Evolutionary conservation across 345 rosid genomes (phyloP).

Genomic region (Eucalyptus polybractea): DNA sequence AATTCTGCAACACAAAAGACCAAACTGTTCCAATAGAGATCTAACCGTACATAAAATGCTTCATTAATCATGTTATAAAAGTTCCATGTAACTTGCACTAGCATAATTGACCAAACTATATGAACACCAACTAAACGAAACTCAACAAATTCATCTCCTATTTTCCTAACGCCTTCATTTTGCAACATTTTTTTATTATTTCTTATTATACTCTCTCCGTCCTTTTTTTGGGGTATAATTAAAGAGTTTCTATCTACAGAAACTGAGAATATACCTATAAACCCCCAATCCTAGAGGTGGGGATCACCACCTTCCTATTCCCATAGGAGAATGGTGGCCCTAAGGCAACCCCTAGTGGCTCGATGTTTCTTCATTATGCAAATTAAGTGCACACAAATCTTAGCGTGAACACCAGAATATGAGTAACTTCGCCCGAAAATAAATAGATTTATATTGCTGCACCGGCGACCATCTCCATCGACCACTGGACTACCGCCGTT

Average conservation of each 20-base stretch:
- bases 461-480: background rate
- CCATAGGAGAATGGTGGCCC: background rate
- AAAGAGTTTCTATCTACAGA: background rate
- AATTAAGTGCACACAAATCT: background rate
- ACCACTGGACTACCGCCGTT: background rate
- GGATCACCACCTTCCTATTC: background rate
- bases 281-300: background rate
- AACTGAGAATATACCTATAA: background rate
- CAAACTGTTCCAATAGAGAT: background rate
- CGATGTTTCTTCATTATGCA: background rate
- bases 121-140: background rate
- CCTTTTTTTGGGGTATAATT: background rate
- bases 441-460: background rate
- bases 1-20: background rate
- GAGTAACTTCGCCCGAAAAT: background rate
- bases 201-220: background rate
- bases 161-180: background rate
- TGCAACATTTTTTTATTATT: background rate
- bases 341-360: background rate
- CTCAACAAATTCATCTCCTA: background rate
- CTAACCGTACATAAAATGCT: background rate
- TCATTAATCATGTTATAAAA: background rate
- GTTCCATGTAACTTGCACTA: background rate
- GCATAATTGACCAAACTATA: background rate
- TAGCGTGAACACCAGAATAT: background rate